Evolutionary conservation across 1,284 basidiomycete genomes (phyloP).

Genomic region (Fomitiporia mediterranea): DNA sequence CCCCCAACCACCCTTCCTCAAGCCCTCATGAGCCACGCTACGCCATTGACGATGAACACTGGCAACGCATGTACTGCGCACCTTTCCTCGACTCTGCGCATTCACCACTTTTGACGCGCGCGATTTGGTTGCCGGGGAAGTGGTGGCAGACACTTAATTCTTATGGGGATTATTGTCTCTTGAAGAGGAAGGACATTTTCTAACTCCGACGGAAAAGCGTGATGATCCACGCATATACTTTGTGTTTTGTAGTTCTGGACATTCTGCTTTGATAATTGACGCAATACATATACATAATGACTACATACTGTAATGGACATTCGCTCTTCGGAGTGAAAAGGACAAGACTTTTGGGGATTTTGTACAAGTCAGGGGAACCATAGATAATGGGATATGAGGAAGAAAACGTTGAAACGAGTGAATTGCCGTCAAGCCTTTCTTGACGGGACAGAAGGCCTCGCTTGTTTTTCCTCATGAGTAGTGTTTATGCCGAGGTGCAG

Average conservation of each 20-base stretch:
- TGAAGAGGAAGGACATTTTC: constrained; percentile 41
- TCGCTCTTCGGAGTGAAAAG: too few species aligned
- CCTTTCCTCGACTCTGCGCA: constrained; percentile 80
- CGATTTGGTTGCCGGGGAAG: constrained; percentile 72
- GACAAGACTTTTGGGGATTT: too few species aligned
- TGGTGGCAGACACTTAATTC: constrained; percentile 60
- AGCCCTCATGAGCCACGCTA: constrained; percentile 77
- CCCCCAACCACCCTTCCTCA: constrained; percentile 56
- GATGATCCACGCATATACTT: background rate
- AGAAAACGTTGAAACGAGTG: too few species aligned
- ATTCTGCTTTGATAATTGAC: background rate
- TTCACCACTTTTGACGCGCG: constrained; percentile 66
- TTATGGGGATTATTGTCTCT: constrained; percentile 69
- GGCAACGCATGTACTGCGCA: constrained; percentile 73
- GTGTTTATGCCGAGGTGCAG: constrained; percentile 10
- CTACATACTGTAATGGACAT: background rate
- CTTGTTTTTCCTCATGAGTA: background rate
- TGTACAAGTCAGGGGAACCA: too few species aligned
- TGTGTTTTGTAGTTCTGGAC: background rate
- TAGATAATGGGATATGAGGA: too few species aligned
- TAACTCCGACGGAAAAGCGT: background rate
- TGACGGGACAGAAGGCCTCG: too few species aligned
- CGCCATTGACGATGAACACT: constrained; percentile 52
- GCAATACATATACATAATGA: background rate
- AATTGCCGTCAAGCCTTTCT: too few species aligned